phyloP scores from a whole-genome alignment of 345 rosid species.

The Populus alba region DNA sequence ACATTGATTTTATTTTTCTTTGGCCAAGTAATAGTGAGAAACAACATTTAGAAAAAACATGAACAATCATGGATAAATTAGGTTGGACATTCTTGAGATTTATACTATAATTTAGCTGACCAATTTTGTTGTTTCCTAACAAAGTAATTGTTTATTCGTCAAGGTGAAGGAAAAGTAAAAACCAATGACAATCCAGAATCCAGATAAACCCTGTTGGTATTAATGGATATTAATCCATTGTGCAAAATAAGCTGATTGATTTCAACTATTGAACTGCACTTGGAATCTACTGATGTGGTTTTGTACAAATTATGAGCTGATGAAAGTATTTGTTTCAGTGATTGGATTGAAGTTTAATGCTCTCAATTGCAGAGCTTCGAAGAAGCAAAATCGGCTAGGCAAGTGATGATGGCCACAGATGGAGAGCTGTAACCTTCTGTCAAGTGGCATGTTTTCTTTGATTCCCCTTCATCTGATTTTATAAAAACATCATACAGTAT shows the following conservation, averaged over 20 bases:
- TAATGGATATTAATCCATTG: too few relatives aligned
- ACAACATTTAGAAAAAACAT: too few relatives aligned
- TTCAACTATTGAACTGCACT: background rate
- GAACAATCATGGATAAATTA: too few relatives aligned
- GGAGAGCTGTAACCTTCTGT: conserved; percentile 66
- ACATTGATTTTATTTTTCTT: too few relatives aligned
- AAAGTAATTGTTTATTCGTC: too few relatives aligned
- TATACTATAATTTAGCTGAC: too few relatives aligned
- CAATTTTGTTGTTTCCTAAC: too few relatives aligned
- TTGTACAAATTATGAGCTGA: background rate
- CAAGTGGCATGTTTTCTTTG: conserved; percentile 61
- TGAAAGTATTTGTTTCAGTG: conserved; percentile 37
- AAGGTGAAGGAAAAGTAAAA: too few relatives aligned
- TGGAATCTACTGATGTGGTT: background rate
- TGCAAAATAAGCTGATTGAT: background rate
- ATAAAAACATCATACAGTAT: conserved; percentile 29
- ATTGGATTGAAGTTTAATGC: conserved; percentile 12
- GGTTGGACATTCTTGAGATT: too few relatives aligned
- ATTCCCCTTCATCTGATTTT: conserved; percentile 29
- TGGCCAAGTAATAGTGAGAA: too few relatives aligned
- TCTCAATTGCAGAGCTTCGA: conserved; percentile 49
- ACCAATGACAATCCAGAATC: too few relatives aligned
- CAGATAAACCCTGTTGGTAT: too few relatives aligned
- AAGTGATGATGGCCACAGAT: conserved; percentile 65
- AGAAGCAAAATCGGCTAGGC: conserved; percentile 63